phyloP scores from a whole-genome alignment of 805 yeast species.

The Alloascoidea hylecoeti region DNA sequence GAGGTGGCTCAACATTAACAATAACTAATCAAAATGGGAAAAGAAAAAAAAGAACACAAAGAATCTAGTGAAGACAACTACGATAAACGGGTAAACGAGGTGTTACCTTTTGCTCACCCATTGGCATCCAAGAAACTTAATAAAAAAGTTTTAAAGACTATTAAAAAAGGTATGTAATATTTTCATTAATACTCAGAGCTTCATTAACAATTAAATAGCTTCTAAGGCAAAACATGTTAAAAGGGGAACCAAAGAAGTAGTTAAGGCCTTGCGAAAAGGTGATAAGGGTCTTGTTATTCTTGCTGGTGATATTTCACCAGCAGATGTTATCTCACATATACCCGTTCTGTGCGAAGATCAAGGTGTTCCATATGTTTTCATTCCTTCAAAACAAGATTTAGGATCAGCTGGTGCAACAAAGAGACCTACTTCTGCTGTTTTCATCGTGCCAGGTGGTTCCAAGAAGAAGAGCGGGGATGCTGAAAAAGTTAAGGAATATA shows the following conservation, averaged over 20 bases:
- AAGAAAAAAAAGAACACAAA: slow-evolving; percentile 19
- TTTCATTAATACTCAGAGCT: neutral
- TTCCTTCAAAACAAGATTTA: slow-evolving; percentile 95
- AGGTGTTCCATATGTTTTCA: slow-evolving; percentile 80
- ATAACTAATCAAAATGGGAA: no score
- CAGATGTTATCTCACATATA: slow-evolving; percentile 92
- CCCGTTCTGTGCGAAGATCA: slow-evolving; percentile 96
- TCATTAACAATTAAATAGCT: slow-evolving; percentile 25
- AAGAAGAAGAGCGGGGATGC: slow-evolving; percentile 55
- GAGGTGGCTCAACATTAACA: no score
- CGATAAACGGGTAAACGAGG: slow-evolving; percentile 82
- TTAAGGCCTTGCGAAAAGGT: slow-evolving; percentile 93
- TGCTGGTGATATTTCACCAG: slow-evolving; percentile 97
- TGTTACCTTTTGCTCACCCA: slow-evolving; percentile 86
- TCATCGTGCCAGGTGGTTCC: slow-evolving; percentile 94
- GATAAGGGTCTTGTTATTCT: slow-evolving; percentile 93
- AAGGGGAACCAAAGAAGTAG: slow-evolving; percentile 98
- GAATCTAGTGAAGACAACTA: slow-evolving; percentile 58
- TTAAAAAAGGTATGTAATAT: slow-evolving; percentile 42
- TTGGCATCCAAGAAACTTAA: slow-evolving; percentile 91
- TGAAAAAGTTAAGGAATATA: slow-evolving; percentile 63
- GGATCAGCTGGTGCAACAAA: slow-evolving; percentile 99
- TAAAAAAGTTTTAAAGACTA: slow-evolving; percentile 89
- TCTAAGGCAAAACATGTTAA: slow-evolving; percentile 97
- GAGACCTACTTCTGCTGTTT: slow-evolving; percentile 96